These are phyloP conservation scores for Chenopodium berlandieri DNA, from an alignment of 148 eudicot genomes.

Conservation along the genomic window DNA sequence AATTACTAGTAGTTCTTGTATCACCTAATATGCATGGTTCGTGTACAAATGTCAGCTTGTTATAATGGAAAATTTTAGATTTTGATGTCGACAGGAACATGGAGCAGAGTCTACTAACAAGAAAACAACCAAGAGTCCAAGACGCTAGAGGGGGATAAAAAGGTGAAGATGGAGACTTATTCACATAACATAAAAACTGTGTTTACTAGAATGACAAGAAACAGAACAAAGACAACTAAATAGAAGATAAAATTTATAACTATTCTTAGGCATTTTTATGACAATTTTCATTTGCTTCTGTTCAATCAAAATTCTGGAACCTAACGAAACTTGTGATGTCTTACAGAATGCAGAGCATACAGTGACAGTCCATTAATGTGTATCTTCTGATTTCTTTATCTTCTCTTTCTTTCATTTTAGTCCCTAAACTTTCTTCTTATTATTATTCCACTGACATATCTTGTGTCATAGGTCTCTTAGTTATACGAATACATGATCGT, in stretches of 20 bases:
- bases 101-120: conserved; percentile 36
- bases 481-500: too few species aligned
- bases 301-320: background rate
- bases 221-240: conserved; percentile 29
- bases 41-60: background rate
- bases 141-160: conserved; percentile 59
- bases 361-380: background rate
- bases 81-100: conserved; percentile 44
- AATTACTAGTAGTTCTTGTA: background rate
- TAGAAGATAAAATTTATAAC: background rate
- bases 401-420: background rate
- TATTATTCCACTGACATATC: too few species aligned
- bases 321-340: background rate
- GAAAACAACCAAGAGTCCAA: conserved; percentile 34
- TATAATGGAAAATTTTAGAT: background rate
- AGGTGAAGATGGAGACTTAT: conserved; percentile 70
- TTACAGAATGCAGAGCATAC: background rate
- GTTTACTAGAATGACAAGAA: conserved; percentile 77
- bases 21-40: background rate
- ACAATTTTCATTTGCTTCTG: background rate
- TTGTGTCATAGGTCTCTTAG: too few species aligned
- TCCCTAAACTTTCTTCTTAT: too few species aligned
- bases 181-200: conserved; percentile 80
- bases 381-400: background rate
- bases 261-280: background rate